These are phyloP conservation scores for Pestalotiopsis sp. DNA, from an alignment of 2,329 filamentous ascomycete species.

Conservation along the genomic window DNA sequence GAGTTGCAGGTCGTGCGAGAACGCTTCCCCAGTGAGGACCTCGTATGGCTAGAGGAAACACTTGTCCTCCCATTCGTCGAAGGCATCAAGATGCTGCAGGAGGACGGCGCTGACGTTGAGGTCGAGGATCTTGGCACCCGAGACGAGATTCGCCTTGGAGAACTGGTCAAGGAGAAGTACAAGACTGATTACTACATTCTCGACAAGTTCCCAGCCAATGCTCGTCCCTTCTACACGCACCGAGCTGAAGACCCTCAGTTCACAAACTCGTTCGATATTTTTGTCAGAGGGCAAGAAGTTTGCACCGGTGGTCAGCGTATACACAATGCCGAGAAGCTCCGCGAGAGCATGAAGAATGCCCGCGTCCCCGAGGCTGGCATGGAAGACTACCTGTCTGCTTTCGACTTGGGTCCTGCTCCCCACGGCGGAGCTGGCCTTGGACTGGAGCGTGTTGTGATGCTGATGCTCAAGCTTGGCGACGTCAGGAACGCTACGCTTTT, in stretches of 20 bases:
- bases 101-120: conserved; percentile 72
- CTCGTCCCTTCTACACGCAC: conserved; percentile 16
- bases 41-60: conserved; percentile 85
- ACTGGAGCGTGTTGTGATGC: conserved; percentile 83
- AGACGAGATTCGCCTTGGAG: conserved; percentile 83
- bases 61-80: conserved; percentile 79
- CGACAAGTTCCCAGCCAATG: conserved; percentile 75
- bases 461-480: conserved; percentile 83
- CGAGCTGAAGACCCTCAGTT: conserved; percentile 58
- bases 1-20: conserved; percentile 80
- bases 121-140: conserved; percentile 82
- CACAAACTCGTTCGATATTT: conserved; percentile 95
- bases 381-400: conserved; percentile 87
- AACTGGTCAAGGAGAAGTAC: conserved; percentile 83
- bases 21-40: conserved; percentile 82
- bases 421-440: conserved; percentile 91
- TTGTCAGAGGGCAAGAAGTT: conserved; percentile 90
- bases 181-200: conserved; percentile 90
- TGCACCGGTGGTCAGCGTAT: conserved; percentile 92
- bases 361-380: conserved; percentile 80
- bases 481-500: conserved; percentile 87
- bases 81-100: conserved; percentile 77
- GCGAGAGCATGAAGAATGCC: conserved; percentile 71
- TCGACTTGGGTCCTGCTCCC: conserved; percentile 84
- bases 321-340: conserved; percentile 73